phyloP scores from a whole-genome alignment of 768 basidiomycete genomes.

The Pulveroboletus sp. region DNA sequence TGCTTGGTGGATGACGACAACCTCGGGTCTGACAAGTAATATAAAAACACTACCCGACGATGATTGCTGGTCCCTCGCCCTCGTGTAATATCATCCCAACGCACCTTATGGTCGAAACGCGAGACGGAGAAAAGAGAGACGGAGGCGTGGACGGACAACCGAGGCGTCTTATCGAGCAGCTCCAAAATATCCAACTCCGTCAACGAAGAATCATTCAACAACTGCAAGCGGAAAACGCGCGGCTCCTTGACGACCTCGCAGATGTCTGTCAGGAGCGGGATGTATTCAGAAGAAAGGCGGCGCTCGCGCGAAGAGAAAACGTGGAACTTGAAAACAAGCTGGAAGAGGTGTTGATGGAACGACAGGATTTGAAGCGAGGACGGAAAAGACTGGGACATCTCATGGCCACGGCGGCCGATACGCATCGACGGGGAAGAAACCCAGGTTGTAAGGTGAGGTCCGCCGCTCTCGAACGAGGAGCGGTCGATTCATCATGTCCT shows the following conservation, averaged over 20 bases:
- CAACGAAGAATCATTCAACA: constrained; percentile 19
- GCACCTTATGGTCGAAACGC: neutral
- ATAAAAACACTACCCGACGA: neutral
- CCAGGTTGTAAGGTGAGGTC: neutral
- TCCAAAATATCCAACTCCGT: constrained; percentile 21
- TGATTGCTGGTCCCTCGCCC: neutral
- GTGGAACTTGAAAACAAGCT: constrained; percentile 12
- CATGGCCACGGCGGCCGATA: neutral
- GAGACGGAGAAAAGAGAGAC: neutral
- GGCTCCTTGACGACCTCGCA: constrained; percentile 17
- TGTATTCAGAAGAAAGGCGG: constrained; percentile 16
- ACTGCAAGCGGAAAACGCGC: neutral
- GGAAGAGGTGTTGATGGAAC: constrained; percentile 12
- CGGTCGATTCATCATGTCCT: neutral
- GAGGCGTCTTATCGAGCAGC: constrained; percentile 20
- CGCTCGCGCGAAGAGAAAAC: constrained; percentile 17
- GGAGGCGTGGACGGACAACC: constrained; percentile 6
- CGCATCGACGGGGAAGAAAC: neutral
- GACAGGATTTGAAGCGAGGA: constrained; percentile 23
- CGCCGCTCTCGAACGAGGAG: no score
- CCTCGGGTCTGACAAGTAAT: no score
- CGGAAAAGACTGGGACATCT: constrained; percentile 6
- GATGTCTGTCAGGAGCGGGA: constrained; percentile 27
- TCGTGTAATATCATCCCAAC: neutral
- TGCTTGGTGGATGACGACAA: no score